These are phyloP conservation scores for Chytriomyces hyalinus DNA, from an alignment of 192 early-diverging fungal genomes.

Conservation along the genomic window DNA sequence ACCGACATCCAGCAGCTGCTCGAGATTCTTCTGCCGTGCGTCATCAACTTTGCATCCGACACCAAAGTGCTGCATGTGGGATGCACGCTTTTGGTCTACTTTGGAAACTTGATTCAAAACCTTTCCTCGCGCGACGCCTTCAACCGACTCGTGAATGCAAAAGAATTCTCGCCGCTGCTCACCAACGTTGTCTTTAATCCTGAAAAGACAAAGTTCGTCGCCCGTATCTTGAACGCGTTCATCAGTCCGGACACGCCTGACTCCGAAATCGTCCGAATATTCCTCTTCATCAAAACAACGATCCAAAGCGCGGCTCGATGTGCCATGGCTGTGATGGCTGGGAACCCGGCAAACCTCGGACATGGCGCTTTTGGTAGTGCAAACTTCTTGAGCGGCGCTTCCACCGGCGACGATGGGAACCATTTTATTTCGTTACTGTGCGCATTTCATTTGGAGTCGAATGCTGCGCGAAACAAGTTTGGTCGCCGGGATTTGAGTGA, in stretches of 20 bases:
- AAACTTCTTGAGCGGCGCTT: neutral
- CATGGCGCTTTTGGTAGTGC: neutral
- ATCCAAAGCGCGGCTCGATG: neutral
- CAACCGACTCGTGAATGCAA: slow-evolving; percentile 23
- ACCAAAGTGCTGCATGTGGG: slow-evolving; percentile 38
- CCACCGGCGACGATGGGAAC: slow-evolving; percentile 8
- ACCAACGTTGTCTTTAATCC: slow-evolving; percentile 12
- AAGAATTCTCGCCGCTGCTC: slow-evolving; percentile 40
- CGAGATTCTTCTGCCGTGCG: slow-evolving; percentile 41
- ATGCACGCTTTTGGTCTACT: slow-evolving; percentile 15
- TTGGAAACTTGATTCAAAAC: slow-evolving; percentile 34
- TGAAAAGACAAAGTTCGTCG: slow-evolving; percentile 43
- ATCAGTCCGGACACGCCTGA: slow-evolving; percentile 38
- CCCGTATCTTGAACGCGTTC: slow-evolving; percentile 41
- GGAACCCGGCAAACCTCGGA: neutral
- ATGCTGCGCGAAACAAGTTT: neutral
- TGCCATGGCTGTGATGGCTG: neutral
- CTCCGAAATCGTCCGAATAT: slow-evolving; percentile 36
- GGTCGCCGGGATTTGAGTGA: neutral
- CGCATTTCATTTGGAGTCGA: slow-evolving; percentile 21
- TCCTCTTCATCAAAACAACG: slow-evolving; percentile 38
- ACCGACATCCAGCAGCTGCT: slow-evolving; percentile 40
- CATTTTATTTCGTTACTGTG: slow-evolving; percentile 38
- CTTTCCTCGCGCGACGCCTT: slow-evolving; percentile 32
- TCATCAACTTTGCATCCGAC: slow-evolving; percentile 23